Evolutionary conservation across 306 rosid genomes (phyloP).

Genomic region (Mimosa pudica): DNA sequence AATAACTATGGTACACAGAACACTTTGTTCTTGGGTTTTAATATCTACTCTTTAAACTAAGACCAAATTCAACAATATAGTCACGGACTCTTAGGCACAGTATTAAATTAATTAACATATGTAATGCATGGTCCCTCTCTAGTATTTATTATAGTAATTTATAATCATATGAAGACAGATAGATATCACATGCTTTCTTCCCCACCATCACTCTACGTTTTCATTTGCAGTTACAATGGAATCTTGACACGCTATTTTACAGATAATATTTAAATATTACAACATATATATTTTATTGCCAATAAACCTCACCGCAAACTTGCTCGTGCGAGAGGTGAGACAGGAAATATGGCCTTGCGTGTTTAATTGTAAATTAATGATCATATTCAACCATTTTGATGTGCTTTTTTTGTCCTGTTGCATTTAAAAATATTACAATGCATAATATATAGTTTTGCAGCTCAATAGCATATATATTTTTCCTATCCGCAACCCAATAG

Average conservation of each 20-base stretch:
- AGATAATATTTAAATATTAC: neutral
- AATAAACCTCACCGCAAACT: neutral
- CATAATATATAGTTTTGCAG: neutral
- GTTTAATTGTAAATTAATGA: neutral
- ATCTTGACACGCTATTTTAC: constrained; percentile 1
- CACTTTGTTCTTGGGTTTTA: too few species aligned
- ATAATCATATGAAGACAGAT: neutral
- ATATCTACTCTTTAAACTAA: too few species aligned
- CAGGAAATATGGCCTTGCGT: constrained; percentile 11
- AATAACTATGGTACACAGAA: too few species aligned
- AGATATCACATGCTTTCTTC: constrained; percentile 10
- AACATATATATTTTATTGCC: neutral
- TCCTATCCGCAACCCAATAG: neutral
- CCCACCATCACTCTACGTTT: neutral
- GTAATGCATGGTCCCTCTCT: neutral
- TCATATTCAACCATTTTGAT: neutral
- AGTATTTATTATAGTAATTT: neutral
- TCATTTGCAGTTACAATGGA: constrained; percentile 7
- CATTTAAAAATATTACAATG: neutral
- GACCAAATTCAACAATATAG: neutral
- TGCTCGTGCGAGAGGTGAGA: neutral
- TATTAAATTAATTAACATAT: neutral
- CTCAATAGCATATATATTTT: neutral
- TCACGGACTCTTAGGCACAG: neutral
- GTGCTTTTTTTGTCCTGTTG: neutral